Conservation (phyloP, 805 yeast genomes). For the Phaffomyces opuntiae region DNA sequence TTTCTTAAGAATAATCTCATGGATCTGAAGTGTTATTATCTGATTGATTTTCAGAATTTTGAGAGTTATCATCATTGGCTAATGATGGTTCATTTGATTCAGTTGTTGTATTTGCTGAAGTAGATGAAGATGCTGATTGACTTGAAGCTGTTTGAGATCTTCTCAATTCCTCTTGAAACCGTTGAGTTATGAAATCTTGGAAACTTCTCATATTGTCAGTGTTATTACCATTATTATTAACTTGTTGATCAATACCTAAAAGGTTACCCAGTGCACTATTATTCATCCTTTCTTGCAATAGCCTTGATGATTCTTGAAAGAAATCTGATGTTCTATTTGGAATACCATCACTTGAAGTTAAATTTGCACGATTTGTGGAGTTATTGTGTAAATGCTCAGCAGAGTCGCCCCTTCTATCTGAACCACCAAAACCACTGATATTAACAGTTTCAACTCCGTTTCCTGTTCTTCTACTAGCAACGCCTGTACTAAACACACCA, state of each 20-base stretch:
- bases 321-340: not conserved
- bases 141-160: not conserved
- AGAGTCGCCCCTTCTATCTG: not conserved
- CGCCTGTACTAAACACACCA: slow-evolving; percentile 15
- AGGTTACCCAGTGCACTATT: not conserved
- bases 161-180: slow-evolving; percentile 2
- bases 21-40: not conserved
- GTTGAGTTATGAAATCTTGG: slow-evolving; percentile 1
- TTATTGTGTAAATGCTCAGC: not conserved
- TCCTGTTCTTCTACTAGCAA: slow-evolving; percentile 18
- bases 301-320: slow-evolving; percentile 5
- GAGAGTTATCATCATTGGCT: not conserved
- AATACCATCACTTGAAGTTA: not conserved
- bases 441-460: slow-evolving; percentile 19
- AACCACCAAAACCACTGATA: slow-evolving; percentile 4
- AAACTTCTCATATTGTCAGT: not conserved
- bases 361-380: not conserved
- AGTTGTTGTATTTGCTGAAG: not conserved
- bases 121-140: not conserved
- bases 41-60: not conserved
- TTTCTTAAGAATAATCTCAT: too few species aligned
- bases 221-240: not conserved
- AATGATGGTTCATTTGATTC: not conserved
- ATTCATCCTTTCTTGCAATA: slow-evolving; percentile 4
- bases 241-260: not conserved